Conservation (phyloP, 2,329 filamentous ascomycete genomes). For the Nigrograna mackinnonii region DNA sequence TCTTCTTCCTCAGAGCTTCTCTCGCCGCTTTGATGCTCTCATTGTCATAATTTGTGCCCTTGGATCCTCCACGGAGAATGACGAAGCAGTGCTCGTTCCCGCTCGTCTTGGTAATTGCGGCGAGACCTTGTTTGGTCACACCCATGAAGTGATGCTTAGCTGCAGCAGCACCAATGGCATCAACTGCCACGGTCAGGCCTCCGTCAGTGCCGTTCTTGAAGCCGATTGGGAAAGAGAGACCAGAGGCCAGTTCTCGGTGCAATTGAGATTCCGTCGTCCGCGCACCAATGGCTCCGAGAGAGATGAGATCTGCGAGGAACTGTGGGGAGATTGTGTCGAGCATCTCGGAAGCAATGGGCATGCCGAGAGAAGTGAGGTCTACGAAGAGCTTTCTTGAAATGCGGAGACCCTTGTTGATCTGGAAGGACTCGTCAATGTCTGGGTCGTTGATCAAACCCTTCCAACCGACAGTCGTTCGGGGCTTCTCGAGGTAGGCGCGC, state of each 20-base stretch:
- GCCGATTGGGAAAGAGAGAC: conserved; percentile 94
- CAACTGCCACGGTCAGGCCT: conserved; percentile 85
- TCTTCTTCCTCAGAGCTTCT: conserved; percentile 79
- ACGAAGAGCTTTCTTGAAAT: conserved; percentile 92
- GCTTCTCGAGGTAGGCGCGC: conserved; percentile 99
- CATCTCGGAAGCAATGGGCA: conserved; percentile 98
- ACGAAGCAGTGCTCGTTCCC: conserved; percentile 57
- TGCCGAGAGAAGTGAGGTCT: conserved; percentile 81
- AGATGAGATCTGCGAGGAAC: conserved; percentile 95
- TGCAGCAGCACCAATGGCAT: conserved; percentile 83
- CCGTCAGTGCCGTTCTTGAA: conserved; percentile 99
- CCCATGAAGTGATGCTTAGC: conserved; percentile 97
- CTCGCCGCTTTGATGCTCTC: conserved; percentile 80
- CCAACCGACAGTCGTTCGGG: conserved; percentile 96
- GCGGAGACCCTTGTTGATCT: conserved; percentile 98
- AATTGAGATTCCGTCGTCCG: conserved; percentile 96
- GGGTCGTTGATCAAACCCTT: conserved; percentile 99
- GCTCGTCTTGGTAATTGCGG: conserved; percentile 1
- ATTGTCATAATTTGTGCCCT: conserved; percentile 91
- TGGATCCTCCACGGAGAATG: conserved; percentile 88
- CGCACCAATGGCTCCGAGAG: conserved; percentile 91
- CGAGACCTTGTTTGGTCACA: conserved; percentile 79
- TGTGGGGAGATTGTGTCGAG: conserved; percentile 98
- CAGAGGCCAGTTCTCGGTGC: conserved; percentile 92
- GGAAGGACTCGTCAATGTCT: conserved; percentile 94